Evolutionary conservation across 1,139 yeast species (phyloP), one percentile per base, ranked within the genome.

Genomic region (Pichia sp.): DNA sequence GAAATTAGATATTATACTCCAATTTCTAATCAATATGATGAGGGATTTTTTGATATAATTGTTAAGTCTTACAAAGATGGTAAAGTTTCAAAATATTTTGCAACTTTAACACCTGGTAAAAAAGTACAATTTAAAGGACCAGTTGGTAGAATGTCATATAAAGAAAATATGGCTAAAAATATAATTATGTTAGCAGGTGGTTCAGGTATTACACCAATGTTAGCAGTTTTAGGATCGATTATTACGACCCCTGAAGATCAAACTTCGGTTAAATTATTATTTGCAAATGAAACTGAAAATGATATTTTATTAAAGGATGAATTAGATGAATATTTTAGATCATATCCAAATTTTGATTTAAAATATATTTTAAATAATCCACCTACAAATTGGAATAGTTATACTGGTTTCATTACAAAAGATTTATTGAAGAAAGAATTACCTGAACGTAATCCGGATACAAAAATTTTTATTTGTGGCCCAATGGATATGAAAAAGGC

Each of bases 171-270:
- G 70, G 80, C 79, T 37, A 73, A 73, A 49, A 75, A 78, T 48
- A 70, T 84, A 51, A 81, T 80, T 12, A 71, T 84, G 67, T 71
- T 84, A 54, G 90, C 90, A n/a, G 92, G 90, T 55, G 92, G 92
- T 16, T 78, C 89, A 0, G 92, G 92, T 45, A 81, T 84, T 49
- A 83, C 94, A 12, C 92, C 94, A 25, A 78, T 82, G 57, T 69
- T 84, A 51, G 89, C 84, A 60, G 82, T 84, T 12, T 67, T 78
- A 45, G 76, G 81, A 34, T 77, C 79, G 44, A 63, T 74, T 33
- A 76, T 82, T 49, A 82, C 89, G 28, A 78, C 81, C 35, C 80
- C 86, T 8, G 78, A 73, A 44, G 90, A 83, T 60, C 38, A 60
- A 37, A 82, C 90, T 35, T 71, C 72, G 47, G 70, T 84, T 45